Base-by-base conservation (phyloP, 192 early-diverging fungal genomes). In the Dissophora ornata region DNA sequence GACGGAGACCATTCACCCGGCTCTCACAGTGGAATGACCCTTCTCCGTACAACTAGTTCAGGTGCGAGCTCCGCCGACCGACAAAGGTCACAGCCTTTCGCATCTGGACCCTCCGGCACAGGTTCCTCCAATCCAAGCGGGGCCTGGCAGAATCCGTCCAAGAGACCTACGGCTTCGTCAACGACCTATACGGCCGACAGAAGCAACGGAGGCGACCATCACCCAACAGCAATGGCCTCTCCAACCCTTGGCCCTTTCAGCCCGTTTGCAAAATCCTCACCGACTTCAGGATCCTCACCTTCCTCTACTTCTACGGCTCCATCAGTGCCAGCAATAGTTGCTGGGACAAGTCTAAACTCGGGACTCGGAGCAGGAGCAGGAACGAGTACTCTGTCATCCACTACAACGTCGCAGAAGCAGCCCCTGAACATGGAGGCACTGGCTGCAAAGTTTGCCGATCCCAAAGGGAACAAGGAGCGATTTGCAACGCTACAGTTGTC, bases 381-480 rank as follows among this genome's bases (percentile, higher is more conserved):
- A 28, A 18, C 38, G 32, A 19, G 54, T 11, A 25, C 38, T 19
- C 18, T 9, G 25, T 52, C 55, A 10, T 47, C 44, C 22, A 44
- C 12, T 19, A 13, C 49, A 18, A 32, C 30, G 6, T 7, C 57
- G 15, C 54, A 57, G 34, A 52, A 55, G 33, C 59, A 71, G 36
- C 71, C 73, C 42, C 32, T 77, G 51, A 77, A 77, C 24, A 42
- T 77, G 64, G 73, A 67, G 22, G 64, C 48, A 0, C 65, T 77
- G 24, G 71, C 63, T 6, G 73, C 73, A 50, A 74, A 65, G 42
- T 74, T 74, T 47, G 70, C 70, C n/a, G 51, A 56, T 47, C 57
- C 63, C 3, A 59, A 59, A 40, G 62, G 62, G 51, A 45, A 34
- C 11, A 77, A 77, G 46, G 73, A 67, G 47, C 61, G 67, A 58